Percentiles rank a stretch among this genome's conserved stretches.
Evolutionary conservation across 768 basidiomycete species (phyloP).

Genomic region (Xerocomellus intermedius): DNA sequence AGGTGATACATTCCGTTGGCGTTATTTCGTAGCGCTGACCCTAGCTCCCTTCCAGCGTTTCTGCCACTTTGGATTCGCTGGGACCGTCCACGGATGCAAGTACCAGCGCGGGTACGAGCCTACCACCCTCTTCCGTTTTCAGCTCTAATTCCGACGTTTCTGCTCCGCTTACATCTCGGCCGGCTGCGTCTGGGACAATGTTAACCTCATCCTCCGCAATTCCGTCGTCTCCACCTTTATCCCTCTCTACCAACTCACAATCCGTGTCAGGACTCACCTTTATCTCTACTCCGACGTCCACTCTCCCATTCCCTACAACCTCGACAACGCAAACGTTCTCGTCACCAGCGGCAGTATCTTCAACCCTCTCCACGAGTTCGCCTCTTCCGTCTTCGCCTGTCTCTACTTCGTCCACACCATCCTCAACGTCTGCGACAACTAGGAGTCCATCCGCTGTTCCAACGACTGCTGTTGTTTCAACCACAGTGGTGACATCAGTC

Average conservation of each 20-base stretch:
- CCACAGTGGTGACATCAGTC: constrained; percentile 12
- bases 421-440: background rate
- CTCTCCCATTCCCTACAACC: background rate
- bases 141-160: constrained; percentile 21
- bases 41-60: background rate
- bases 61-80: background rate
- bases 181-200: background rate
- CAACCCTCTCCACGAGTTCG: background rate
- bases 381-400: background rate
- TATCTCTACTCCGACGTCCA: background rate
- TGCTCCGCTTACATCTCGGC: background rate
- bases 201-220: background rate
- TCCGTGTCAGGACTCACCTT: background rate
- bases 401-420: background rate
- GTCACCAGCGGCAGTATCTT: background rate
- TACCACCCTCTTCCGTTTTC: constrained; percentile 2
- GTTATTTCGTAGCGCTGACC: constrained; percentile 2
- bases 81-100: constrained; percentile 1
- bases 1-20: constrained; percentile 9
- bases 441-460: background rate
- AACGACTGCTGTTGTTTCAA: constrained; percentile 14
- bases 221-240: background rate
- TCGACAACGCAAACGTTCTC: background rate
- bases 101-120: constrained; percentile 22
- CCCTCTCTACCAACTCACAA: background rate